These are phyloP conservation scores for Cladobotryum protrusum DNA, from an alignment of 2,329 filamentous ascomycete genomes.

Conservation along the genomic window DNA sequence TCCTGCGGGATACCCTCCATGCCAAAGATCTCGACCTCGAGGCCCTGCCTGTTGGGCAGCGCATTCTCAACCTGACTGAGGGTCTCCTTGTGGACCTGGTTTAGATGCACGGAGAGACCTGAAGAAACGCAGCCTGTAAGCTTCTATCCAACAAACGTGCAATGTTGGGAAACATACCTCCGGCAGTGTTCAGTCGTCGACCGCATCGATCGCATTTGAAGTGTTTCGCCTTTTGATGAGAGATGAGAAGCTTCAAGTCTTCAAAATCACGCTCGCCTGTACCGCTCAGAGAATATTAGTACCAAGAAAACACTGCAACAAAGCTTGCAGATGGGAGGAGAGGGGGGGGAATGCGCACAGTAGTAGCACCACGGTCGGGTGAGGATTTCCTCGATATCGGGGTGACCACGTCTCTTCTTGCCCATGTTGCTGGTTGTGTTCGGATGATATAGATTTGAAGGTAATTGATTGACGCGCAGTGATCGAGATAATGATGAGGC, in stretches of 20 bases:
- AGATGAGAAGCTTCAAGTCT: slow-evolving; percentile 91
- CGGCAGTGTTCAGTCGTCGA: slow-evolving; percentile 84
- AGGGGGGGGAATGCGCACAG: slow-evolving; percentile 45
- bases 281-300: slow-evolving; percentile 17
- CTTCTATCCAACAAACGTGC: neutral
- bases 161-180: slow-evolving; percentile 53
- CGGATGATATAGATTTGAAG: neutral
- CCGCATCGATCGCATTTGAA: slow-evolving; percentile 95
- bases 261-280: slow-evolving; percentile 90
- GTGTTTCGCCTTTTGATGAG: slow-evolving; percentile 98
- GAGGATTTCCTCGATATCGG: slow-evolving; percentile 83
- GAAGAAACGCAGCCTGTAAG: slow-evolving; percentile 8
- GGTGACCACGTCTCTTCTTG: slow-evolving; percentile 85
- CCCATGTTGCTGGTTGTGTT: slow-evolving; percentile 48
- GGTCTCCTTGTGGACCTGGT: slow-evolving; percentile 95
- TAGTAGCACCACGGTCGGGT: slow-evolving; percentile 95
- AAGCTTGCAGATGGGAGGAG: neutral
- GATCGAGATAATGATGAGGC: neutral
- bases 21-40: slow-evolving; percentile 94
- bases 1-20: slow-evolving; percentile 96
- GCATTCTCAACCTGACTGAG: slow-evolving; percentile 87
- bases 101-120: slow-evolving; percentile 96
- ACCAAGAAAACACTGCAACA: neutral
- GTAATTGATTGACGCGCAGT: neutral
- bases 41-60: slow-evolving; percentile 73